Conservation (phyloP, 2,329 filamentous ascomycete species). For the Sphaerostilbella broomeana region DNA sequence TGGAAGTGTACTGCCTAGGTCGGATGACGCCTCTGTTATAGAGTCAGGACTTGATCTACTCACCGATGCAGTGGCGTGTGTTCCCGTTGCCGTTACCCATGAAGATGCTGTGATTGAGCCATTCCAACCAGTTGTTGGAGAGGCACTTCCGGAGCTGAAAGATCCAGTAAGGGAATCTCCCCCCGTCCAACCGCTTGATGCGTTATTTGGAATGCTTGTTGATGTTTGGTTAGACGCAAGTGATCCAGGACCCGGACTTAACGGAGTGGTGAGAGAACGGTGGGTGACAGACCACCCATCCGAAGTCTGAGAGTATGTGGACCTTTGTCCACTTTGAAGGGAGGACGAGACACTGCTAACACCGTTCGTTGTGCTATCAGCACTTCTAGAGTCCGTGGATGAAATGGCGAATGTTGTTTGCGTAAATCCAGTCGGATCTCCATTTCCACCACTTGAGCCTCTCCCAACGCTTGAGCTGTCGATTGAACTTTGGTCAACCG, state of each 20-base stretch:
- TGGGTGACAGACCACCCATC: not conserved
- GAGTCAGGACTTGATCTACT: not conserved
- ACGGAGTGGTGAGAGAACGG: not conserved
- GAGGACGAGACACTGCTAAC: not conserved
- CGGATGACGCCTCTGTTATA: not conserved
- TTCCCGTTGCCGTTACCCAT: not conserved
- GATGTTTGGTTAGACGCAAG: not conserved
- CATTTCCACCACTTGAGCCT: not conserved
- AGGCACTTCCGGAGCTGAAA: conserved; percentile 1
- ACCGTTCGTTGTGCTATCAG: not conserved
- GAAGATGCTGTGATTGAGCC: not conserved
- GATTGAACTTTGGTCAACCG: no score
- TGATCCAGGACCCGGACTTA: not conserved
- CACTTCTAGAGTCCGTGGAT: no score
- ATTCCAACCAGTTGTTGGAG: conserved; percentile 8
- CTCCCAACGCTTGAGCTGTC: not conserved
- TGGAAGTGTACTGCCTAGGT: not conserved
- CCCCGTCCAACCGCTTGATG: not conserved
- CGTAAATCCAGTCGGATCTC: not conserved
- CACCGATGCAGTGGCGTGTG: not conserved
- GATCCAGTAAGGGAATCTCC: not conserved
- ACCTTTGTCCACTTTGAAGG: not conserved
- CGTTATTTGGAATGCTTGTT: not conserved
- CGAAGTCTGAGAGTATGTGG: not conserved
- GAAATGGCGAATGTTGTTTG: not conserved